Conservation (phyloP, 176 grass and related monocot species). For the Chrysopogon serrulatus region DNA sequence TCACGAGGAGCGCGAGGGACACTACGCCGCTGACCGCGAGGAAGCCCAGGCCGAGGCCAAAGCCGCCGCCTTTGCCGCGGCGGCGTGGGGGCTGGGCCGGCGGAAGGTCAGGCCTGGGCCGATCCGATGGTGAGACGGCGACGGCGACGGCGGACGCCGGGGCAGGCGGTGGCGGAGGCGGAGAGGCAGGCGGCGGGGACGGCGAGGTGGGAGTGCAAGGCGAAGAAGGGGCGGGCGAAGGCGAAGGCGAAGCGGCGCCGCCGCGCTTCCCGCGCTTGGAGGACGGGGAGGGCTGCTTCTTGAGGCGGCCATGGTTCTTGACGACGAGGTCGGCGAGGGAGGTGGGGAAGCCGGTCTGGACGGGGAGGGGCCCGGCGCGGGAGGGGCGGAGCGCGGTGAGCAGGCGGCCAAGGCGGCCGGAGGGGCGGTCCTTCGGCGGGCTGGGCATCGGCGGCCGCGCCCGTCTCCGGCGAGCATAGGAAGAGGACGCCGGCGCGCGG, state of each 20-base stretch:
- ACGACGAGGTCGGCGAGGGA: slow-evolving; percentile 86
- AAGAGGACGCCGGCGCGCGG: slow-evolving; percentile 33
- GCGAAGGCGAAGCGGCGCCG: background rate
- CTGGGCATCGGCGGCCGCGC: slow-evolving; percentile 50
- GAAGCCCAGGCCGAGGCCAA: slow-evolving; percentile 40
- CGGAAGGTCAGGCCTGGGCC: background rate
- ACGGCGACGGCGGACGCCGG: background rate
- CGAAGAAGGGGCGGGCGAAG: background rate
- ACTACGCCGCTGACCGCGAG: slow-evolving; percentile 45
- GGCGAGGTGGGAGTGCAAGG: background rate
- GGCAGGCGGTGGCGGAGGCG: background rate
- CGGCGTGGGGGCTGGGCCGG: background rate
- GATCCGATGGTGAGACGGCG: slow-evolving; percentile 2
- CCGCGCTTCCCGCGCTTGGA: slow-evolving; percentile 42
- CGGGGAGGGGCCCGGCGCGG: slow-evolving; percentile 47
- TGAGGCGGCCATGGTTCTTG: slow-evolving; percentile 83
- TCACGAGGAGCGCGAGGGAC: slow-evolving; percentile 58
- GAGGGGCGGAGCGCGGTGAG: slow-evolving; percentile 55
- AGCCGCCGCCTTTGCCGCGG: background rate
- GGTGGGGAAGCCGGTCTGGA: slow-evolving; percentile 93
- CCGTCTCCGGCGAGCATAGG: slow-evolving; percentile 34
- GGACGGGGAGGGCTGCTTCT: slow-evolving; percentile 40
- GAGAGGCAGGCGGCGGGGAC: background rate
- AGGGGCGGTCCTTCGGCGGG: slow-evolving; percentile 47
- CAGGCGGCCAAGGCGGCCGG: slow-evolving; percentile 46